Evolutionary conservation across 495 filamentous ascomycete species (phyloP).

Genomic region (Hapsidospora chrysogenum): DNA sequence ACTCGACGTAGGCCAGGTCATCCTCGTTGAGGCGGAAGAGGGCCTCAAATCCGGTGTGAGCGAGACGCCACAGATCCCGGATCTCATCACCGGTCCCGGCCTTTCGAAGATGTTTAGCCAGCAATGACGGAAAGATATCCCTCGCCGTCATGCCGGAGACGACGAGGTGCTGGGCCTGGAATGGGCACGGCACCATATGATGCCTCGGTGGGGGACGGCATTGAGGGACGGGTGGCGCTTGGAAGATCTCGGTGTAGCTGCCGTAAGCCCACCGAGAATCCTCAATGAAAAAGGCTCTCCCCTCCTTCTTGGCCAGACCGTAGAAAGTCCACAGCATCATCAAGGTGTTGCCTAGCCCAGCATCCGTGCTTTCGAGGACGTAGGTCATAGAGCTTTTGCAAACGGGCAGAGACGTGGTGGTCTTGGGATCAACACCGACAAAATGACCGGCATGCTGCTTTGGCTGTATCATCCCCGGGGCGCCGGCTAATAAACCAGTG

Average conservation of each 20-base stretch:
- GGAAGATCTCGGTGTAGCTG: conserved; percentile 47
- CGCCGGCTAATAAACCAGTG: conserved; percentile 28
- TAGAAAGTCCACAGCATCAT: conserved; percentile 65
- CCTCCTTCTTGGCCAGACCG: conserved; percentile 52
- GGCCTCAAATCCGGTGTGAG: conserved; percentile 43
- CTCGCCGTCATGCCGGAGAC: conserved; percentile 44
- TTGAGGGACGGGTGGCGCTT: conserved; percentile 33
- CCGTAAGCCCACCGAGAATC: conserved; percentile 67
- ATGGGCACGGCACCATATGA: conserved; percentile 55
- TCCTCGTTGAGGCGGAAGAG: conserved; percentile 43
- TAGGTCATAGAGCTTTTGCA: conserved; percentile 56
- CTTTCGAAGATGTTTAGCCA: not conserved
- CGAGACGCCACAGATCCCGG: conserved; percentile 39
- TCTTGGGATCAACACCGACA: conserved; percentile 17
- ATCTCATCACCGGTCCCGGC: conserved; percentile 17
- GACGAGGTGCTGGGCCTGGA: conserved; percentile 47
- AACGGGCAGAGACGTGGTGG: conserved; percentile 21
- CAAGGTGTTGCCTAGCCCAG: conserved; percentile 50
- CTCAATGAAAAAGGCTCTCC: conserved; percentile 56
- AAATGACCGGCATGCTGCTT: conserved; percentile 12
- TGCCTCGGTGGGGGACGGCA: conserved; percentile 45
- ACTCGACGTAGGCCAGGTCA: conserved; percentile 36
- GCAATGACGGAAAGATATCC: conserved; percentile 28
- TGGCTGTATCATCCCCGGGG: conserved; percentile 9
- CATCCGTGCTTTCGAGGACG: conserved; percentile 47